Evolutionary conservation across 192 early-diverging fungal genomes (phyloP).

Genomic region (Coemansia sp.): DNA sequence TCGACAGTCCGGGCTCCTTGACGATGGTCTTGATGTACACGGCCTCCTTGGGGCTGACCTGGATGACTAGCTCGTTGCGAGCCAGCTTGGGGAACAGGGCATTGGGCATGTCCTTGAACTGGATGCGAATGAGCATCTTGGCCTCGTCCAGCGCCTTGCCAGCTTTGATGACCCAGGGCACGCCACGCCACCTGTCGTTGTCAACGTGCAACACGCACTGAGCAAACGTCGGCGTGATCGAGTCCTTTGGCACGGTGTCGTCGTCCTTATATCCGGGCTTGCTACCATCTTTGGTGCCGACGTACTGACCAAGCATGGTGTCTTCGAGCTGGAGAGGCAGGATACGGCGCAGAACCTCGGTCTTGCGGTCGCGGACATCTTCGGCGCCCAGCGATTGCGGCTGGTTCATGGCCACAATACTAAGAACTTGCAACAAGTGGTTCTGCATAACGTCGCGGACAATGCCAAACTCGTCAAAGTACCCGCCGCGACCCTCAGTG

Average conservation of each 20-base stretch:
- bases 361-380: constrained; percentile 93
- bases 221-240: constrained; percentile 90
- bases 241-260: constrained; percentile 81
- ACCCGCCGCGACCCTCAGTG: constrained; percentile 94
- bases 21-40: constrained; percentile 96
- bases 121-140: constrained; percentile 92
- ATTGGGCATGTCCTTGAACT: constrained; percentile 89
- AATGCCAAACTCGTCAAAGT: constrained; percentile 98
- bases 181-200: constrained; percentile 88
- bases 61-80: constrained; percentile 94
- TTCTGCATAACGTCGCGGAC: constrained; percentile 96
- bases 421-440: constrained; percentile 90
- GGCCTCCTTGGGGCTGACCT: constrained; percentile 91
- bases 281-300: constrained; percentile 70
- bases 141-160: constrained; percentile 89
- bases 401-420: constrained; percentile 93
- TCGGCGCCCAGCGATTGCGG: constrained; percentile 84
- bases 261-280: constrained; percentile 92
- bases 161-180: constrained; percentile 71
- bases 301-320: constrained; percentile 89
- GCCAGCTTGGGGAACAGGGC: constrained; percentile 73
- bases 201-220: constrained; percentile 83
- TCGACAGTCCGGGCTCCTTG: constrained; percentile 88
- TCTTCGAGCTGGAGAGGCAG: constrained; percentile 76
- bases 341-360: constrained; percentile 83